Evolutionary conservation across 108 stramenopile species (phyloP).

Genomic region (Aurantiochytrium sp.): DNA sequence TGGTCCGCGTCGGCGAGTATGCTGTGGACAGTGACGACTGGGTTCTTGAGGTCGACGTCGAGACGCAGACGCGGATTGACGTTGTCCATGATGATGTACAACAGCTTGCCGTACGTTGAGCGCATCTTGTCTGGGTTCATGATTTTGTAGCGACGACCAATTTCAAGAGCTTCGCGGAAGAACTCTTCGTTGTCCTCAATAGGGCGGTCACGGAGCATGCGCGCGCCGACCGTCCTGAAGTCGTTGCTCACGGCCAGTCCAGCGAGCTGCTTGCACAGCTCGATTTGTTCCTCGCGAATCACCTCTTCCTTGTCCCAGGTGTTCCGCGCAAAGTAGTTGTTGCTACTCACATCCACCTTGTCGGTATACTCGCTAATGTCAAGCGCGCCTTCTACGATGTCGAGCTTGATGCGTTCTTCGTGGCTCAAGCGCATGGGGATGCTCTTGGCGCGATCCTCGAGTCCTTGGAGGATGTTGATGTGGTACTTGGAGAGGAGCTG

Average conservation of each 20-base stretch:
- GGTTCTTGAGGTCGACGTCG: constrained; percentile 49
- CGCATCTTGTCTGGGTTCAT: constrained; percentile 71
- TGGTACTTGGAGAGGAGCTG: not conserved
- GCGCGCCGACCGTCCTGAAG: not conserved
- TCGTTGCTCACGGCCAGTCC: not conserved
- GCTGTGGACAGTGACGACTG: constrained; percentile 42
- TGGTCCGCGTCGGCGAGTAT: constrained; percentile 33
- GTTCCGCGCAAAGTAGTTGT: constrained; percentile 21
- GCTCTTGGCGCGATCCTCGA: not conserved
- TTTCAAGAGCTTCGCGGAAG: constrained; percentile 55
- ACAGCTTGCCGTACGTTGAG: constrained; percentile 70
- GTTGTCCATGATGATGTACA: constrained; percentile 70
- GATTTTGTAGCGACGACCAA: constrained; percentile 75
- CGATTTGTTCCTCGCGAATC: not conserved
- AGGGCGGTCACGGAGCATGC: constrained; percentile 22
- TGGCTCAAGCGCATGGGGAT: constrained; percentile 18
- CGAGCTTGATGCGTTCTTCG: constrained; percentile 16
- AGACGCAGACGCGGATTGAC: constrained; percentile 47
- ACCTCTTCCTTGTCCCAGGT: not conserved
- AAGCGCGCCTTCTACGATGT: constrained; percentile 16
- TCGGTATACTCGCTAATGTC: constrained; percentile 28
- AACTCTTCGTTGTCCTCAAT: constrained; percentile 48
- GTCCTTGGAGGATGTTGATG: not conserved
- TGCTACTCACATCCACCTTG: constrained; percentile 21
- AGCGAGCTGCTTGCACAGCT: constrained; percentile 2